Conservation (phyloP, 2,329 filamentous ascomycete species). For the Aureobasidium sp. region DNA sequence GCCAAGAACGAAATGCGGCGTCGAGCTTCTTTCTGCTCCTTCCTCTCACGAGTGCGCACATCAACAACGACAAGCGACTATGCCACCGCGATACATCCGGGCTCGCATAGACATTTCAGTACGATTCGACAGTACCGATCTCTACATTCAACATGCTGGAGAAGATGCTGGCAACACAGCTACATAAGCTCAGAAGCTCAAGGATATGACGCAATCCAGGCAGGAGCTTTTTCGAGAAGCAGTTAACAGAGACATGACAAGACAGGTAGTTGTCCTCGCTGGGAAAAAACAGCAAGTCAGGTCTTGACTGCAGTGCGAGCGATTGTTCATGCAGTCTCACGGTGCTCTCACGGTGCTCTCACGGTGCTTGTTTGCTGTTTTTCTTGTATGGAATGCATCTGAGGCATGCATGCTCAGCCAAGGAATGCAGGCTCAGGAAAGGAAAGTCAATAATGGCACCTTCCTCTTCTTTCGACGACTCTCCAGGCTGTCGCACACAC, state of each 20-base stretch:
- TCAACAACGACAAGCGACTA: background rate
- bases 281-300: background rate
- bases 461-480: background rate
- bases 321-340: background rate
- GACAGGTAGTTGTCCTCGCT: background rate
- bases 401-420: background rate
- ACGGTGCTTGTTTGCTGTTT: background rate
- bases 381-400: background rate
- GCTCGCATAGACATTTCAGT: background rate
- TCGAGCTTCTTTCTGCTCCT: background rate
- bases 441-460: background rate
- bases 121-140: too few relatives aligned
- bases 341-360: background rate
- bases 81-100: background rate
- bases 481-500: background rate
- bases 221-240: background rate
- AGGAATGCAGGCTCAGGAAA: background rate
- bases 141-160: too few relatives aligned
- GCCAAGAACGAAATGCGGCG: background rate
- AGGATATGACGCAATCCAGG: background rate
- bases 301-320: background rate
- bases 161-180: background rate
- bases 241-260: background rate
- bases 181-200: background rate
- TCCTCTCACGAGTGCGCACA: background rate